Percentiles rank a stretch among this genome's conserved stretches.
Conservation (phyloP, 1,284 basidiomycete genomes). For the Rhodotorula mucilaginosa region DNA sequence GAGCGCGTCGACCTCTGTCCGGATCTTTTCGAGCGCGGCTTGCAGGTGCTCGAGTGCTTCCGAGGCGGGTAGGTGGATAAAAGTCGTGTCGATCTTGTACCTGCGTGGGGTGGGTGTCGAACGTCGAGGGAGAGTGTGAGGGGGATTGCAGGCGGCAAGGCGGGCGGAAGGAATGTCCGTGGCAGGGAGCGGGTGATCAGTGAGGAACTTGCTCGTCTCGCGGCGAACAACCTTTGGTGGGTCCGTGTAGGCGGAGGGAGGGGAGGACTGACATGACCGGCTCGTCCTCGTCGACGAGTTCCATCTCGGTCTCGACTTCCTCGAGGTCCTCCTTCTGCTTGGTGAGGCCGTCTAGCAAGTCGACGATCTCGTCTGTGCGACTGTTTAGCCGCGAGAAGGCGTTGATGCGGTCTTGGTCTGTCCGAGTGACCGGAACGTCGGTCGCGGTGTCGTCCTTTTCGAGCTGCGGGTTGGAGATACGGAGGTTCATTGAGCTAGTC, state of each 20-base stretch:
- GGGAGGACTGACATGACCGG: slow-evolving; percentile 57
- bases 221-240: no score
- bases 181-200: no score
- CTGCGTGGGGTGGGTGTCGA: slow-evolving; percentile 50
- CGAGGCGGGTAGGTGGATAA: slow-evolving; percentile 70
- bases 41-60: slow-evolving; percentile 73
- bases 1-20: slow-evolving; percentile 61
- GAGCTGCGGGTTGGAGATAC: neutral
- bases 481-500: neutral
- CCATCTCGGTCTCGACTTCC: slow-evolving; percentile 80
- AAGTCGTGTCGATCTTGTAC: slow-evolving; percentile 88
- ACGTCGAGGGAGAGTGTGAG: neutral
- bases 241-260: no score
- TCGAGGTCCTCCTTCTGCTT: slow-evolving; percentile 87
- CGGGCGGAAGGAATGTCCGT: neutral
- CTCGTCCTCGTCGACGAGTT: slow-evolving; percentile 82
- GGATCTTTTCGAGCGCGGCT: slow-evolving; percentile 64
- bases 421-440: slow-evolving; percentile 46
- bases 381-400: slow-evolving; percentile 88
- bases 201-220: neutral
- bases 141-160: neutral
- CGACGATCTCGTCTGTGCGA: slow-evolving; percentile 68
- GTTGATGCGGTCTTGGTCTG: slow-evolving; percentile 92
- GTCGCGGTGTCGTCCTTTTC: slow-evolving; percentile 9
- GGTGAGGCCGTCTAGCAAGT: slow-evolving; percentile 78